These are phyloP conservation scores for Miscanthus lutarioriparius DNA, from an alignment of 176 grass and related monocot species.

Conservation along the genomic window DNA sequence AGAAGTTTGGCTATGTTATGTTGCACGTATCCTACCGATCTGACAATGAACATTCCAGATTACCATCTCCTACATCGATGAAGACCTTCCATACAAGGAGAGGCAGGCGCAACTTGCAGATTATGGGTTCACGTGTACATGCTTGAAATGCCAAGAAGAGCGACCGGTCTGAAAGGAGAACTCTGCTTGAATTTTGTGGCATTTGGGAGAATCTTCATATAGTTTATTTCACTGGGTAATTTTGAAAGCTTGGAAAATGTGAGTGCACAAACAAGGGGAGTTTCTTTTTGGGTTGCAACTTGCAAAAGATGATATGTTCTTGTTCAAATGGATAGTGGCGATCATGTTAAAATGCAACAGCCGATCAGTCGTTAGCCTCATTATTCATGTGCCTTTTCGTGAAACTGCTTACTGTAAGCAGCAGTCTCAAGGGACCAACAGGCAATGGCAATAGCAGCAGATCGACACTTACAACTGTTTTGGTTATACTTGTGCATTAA, in stretches of 20 bases:
- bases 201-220: background rate
- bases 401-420: background rate
- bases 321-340: background rate
- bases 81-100: slow-evolving; percentile 70
- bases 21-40: background rate
- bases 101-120: slow-evolving; percentile 80
- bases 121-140: slow-evolving; percentile 84
- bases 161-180: slow-evolving; percentile 30
- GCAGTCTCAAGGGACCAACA: background rate
- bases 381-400: too few relatives aligned
- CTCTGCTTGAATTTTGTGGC: background rate
- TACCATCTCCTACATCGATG: slow-evolving; percentile 91
- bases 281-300: background rate
- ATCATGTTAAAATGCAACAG: background rate
- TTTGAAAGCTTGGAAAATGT: background rate
- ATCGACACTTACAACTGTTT: background rate
- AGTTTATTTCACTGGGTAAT: background rate
- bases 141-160: slow-evolving; percentile 67
- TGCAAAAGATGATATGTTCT: background rate
- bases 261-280: background rate
- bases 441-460: background rate
- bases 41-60: slow-evolving; percentile 48
- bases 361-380: background rate
- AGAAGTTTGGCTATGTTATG: background rate
- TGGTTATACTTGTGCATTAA: slow-evolving; percentile 21